Conservation (phyloP, 1,284 basidiomycete genomes). For the Rhodotorula sp. region DNA sequence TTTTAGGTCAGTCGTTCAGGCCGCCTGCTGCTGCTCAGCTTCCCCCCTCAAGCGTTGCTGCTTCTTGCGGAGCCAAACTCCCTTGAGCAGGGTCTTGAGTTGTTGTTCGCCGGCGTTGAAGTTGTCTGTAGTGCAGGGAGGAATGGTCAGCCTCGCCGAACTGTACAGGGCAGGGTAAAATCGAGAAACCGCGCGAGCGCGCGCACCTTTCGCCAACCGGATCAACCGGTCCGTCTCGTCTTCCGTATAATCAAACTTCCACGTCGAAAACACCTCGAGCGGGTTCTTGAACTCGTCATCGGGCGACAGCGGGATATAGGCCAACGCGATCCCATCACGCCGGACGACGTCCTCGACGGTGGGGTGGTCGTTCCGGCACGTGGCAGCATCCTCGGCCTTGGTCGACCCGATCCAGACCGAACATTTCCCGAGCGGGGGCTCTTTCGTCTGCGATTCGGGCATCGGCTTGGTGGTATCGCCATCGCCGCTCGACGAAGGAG, state of each 20-base stretch:
- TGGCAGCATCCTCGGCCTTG: conserved; percentile 38
- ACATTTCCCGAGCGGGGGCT: not conserved
- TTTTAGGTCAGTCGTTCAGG: not conserved
- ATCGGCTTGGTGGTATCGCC: not conserved
- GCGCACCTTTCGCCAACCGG: conserved; percentile 48
- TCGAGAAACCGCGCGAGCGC: too few species aligned
- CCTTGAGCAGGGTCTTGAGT: conserved; percentile 50
- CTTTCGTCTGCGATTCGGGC: not conserved
- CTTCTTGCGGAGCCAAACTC: conserved; percentile 52
- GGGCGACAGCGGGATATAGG: conserved; percentile 44
- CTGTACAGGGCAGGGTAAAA: too few species aligned
- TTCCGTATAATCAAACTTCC: conserved; percentile 50
- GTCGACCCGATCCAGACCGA: conserved; percentile 53
- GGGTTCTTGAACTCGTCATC: conserved; percentile 48
- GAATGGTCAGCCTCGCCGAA: not conserved
- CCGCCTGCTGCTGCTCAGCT: not conserved
- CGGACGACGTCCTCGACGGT: conserved; percentile 50
- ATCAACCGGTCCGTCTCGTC: conserved; percentile 51
- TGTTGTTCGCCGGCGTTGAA: conserved; percentile 51
- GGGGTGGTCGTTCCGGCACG: conserved; percentile 50
- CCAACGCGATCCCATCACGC: conserved; percentile 53
- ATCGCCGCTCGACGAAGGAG: not conserved
- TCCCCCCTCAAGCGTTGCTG: conserved; percentile 18
- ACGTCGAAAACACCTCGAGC: conserved; percentile 52
- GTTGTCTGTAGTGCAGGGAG: conserved; percentile 46